A percentile compares a stretch with the other conserved stretches of the same genome.
Evolutionary conservation across 352 stramenopile genomes (phyloP).

Genomic region (Phytopythium boreale): DNA sequence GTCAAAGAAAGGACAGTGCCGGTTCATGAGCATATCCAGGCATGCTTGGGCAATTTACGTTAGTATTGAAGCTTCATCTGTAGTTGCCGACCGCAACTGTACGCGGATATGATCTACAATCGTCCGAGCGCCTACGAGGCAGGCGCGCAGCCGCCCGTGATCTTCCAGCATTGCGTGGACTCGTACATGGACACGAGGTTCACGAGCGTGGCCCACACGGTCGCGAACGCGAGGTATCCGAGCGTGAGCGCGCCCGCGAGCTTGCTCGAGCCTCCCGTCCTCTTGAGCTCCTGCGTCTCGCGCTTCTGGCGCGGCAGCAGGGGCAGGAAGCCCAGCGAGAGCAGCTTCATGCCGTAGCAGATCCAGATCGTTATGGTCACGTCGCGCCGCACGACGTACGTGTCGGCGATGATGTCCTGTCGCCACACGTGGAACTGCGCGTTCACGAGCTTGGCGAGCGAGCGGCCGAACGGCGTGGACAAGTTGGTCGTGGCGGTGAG

Average conservation of each 20-base stretch:
- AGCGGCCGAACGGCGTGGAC: conserved; percentile 36
- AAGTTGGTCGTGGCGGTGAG: conserved; percentile 55
- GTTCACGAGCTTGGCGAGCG: conserved; percentile 51
- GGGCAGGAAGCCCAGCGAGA: conserved; percentile 44
- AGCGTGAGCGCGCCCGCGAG: conserved; percentile 34
- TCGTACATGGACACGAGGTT: conserved; percentile 53
- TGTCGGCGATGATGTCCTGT: conserved; percentile 43
- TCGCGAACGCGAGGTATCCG: conserved; percentile 27
- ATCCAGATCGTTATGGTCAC: conserved; percentile 61
- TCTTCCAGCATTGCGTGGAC: conserved; percentile 52
- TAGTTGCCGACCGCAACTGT: no score
- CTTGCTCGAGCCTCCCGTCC: conserved; percentile 31
- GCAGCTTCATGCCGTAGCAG: conserved; percentile 51
- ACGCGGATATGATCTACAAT: no score
- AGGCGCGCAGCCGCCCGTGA: conserved; percentile 48
- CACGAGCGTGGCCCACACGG: conserved; percentile 34
- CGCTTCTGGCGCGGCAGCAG: conserved; percentile 48
- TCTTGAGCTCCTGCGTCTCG: conserved; percentile 46
- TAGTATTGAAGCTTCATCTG: not conserved
- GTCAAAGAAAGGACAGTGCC: not conserved
- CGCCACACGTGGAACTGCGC: conserved; percentile 49
- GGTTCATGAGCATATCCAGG: not conserved
- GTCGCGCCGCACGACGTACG: conserved; percentile 40
- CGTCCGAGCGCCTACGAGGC: conserved; percentile 9
- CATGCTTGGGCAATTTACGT: no score